Conservation (phyloP, 371 early-diverging fungal species). For the Mortierella sp. region DNA sequence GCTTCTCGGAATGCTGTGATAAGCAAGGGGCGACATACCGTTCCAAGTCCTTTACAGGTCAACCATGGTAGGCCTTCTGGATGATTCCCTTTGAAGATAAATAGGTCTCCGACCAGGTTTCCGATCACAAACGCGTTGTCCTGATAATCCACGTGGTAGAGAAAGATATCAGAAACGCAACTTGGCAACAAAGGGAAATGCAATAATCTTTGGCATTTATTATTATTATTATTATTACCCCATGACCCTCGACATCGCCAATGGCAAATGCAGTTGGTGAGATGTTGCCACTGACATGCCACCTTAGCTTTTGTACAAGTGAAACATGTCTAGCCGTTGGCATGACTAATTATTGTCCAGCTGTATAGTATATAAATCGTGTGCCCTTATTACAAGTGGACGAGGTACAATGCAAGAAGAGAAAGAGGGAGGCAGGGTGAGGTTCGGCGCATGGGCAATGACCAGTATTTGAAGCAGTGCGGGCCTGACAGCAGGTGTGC, state of each 20-base stretch:
- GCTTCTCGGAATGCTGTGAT: not conserved
- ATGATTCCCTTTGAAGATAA: slow-evolving; percentile 83
- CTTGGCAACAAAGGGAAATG: no score
- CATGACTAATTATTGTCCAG: slow-evolving; percentile 22
- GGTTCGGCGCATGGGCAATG: no score
- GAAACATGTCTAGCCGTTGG: slow-evolving; percentile 62
- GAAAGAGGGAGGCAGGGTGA: not conserved
- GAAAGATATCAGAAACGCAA: not conserved
- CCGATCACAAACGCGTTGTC: slow-evolving; percentile 89
- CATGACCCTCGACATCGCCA: slow-evolving; percentile 86
- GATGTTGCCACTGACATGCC: slow-evolving; percentile 88
- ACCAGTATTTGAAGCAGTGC: no score
- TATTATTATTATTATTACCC: slow-evolving; percentile 59
- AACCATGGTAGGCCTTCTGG: slow-evolving; percentile 65
- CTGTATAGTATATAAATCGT: not conserved
- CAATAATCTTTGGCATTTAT: not conserved
- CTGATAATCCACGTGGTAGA: slow-evolving; percentile 50
- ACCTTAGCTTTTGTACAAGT: slow-evolving; percentile 79
- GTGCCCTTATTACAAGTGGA: not conserved
- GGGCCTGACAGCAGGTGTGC: no score
- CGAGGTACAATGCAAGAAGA: slow-evolving; percentile 1
- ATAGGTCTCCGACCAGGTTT: slow-evolving; percentile 81
- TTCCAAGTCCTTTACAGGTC: slow-evolving; percentile 72
- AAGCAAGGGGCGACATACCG: slow-evolving; percentile 58
- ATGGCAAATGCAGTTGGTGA: slow-evolving; percentile 84